A percentile compares a stretch with the other conserved stretches of the same genome.
Evolutionary conservation across 345 rosid genomes (phyloP).

Genomic region (Eucalyptus viminalis): DNA sequence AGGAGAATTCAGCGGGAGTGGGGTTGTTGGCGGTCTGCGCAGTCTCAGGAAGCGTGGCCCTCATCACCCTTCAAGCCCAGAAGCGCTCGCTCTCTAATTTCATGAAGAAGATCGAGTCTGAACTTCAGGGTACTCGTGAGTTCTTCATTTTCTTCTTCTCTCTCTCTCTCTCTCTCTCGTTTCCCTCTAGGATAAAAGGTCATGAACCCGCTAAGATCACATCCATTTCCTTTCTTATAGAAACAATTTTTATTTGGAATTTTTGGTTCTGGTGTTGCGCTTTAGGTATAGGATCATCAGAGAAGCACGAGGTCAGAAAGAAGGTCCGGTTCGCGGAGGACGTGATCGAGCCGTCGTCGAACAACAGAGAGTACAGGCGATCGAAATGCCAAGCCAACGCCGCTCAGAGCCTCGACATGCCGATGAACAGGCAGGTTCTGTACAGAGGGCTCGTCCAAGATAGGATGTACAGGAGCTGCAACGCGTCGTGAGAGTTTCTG

Average conservation of each 20-base stretch:
- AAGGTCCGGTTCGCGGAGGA: slow-evolving; percentile 74
- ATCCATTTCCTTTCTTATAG: neutral
- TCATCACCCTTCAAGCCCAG: slow-evolving; percentile 47
- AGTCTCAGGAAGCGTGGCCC: slow-evolving; percentile 68
- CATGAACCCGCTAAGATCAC: neutral
- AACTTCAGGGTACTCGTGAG: slow-evolving; percentile 23
- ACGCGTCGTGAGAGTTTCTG: neutral
- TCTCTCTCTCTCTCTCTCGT: neutral
- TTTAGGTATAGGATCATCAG: neutral
- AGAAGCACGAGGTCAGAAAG: slow-evolving; percentile 20
- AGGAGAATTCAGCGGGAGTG: slow-evolving; percentile 24
- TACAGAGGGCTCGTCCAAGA: slow-evolving; percentile 21
- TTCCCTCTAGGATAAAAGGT: neutral
- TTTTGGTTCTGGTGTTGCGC: neutral
- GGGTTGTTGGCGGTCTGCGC: slow-evolving; percentile 61
- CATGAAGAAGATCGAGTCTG: slow-evolving; percentile 53
- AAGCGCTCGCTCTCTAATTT: slow-evolving; percentile 63
- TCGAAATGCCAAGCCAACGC: neutral
- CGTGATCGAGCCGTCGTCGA: slow-evolving; percentile 60
- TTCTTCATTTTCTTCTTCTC: neutral
- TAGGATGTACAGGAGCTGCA: slow-evolving; percentile 1
- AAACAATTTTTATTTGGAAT: neutral
- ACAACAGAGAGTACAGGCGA: slow-evolving; percentile 51
- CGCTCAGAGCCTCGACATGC: slow-evolving; percentile 3
- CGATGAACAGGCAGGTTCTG: slow-evolving; percentile 29